Base-by-base conservation (phyloP, 139 green algal genomes). In the Pycnococcus provasolii region DNA sequence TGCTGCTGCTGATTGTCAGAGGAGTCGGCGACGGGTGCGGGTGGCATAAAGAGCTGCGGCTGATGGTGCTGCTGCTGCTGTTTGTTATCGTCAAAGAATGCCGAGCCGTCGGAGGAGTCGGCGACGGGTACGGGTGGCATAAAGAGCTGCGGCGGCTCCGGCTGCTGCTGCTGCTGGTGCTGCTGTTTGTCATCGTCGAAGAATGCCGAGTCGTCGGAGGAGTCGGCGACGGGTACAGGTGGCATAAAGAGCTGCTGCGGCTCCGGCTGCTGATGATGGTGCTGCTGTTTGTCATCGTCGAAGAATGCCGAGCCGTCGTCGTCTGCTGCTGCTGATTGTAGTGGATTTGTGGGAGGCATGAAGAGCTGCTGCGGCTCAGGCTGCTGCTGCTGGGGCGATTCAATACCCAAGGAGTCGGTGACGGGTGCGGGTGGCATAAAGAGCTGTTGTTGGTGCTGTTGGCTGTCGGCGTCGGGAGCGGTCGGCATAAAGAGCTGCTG, bases 311-410 rank as follows among this genome's bases (percentile, higher is more conserved):
- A 26, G 26, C 26, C 26, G 26, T 26, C 26, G 26, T 26, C 26
- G 26, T 26, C 26, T 26, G 26, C 26, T 26, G 26, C 26, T 26
- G 26, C 26, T 26, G 26, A 26, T 55, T 55, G 50, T 55, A 26
- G 50, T 55, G 50, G 9, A 13, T 55, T 55, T 55, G 50, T 55
- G 9, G 50, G 58, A 64, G 8, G 58, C 58, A 4, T 37, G 58
- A 8, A 13, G 58, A 64, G 58, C 3, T 42, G 4, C 57, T 13
- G n/a, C 58, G 26, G 26, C 58, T 15, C 8, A 13, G 45, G 41
- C 4, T 64, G 41, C 1, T 64, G 41, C 58, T 64, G 41, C 58
- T 64, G 41, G 4, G 13, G 26, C 1, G 58, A 64, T 42, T 64
- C 58, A 3, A 41, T 42, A 46, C 45, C 45, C 58, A 64, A 6